Evolutionary conservation across 345 rosid genomes (phyloP), one percentile per base, ranked within the genome.

Genomic region (Sonneratia caseolaris): DNA sequence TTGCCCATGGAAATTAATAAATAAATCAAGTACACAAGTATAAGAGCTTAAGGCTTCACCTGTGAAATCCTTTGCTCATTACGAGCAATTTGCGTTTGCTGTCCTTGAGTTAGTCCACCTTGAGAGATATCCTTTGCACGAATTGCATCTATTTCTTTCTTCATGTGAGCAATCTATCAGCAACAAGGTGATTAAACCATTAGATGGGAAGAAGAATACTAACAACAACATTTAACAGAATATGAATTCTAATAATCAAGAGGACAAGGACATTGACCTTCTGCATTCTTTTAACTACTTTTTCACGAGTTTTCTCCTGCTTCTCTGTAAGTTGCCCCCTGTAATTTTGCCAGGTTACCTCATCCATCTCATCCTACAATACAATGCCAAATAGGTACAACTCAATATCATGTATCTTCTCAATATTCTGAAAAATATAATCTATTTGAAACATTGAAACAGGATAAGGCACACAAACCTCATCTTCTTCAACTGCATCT

Each of bases 61-160:
- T 91, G 85, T 18, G 91, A 76, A 18, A 80, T 90, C 84, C 98
- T 87, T 85, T 90, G 97, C 62, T 95, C 98, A 83, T 95, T 95
- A 68, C 99, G 91, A 77, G 98, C 96, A 79, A 95, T 95, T 82
- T 92, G 98, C 66, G 97, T 95, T 83, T 95, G 99, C 76, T 95
- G 98, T 49, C 99, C 99, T 78, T 95, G 98, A 4, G 98, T 95
- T 78, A 95, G 75, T 71, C 99, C 99, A 74, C 99, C 98, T 84
- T 92, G 99, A 70, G 86, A 68, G 73, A 95, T 95, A 79, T 95
- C 99, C 86, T 95, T 95, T 67, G 84, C 97, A 74, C 97, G 96
- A 61, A 95, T 95, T 65, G 89, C 91, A 86, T 90, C 89, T 79
- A 95, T 82, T 84, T 95, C 99, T 81, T 88, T 95, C 86, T 84